These are phyloP conservation scores for Ganoderma lucidum DNA, from an alignment of 1,284 basidiomycete species.

Conservation along the genomic window DNA sequence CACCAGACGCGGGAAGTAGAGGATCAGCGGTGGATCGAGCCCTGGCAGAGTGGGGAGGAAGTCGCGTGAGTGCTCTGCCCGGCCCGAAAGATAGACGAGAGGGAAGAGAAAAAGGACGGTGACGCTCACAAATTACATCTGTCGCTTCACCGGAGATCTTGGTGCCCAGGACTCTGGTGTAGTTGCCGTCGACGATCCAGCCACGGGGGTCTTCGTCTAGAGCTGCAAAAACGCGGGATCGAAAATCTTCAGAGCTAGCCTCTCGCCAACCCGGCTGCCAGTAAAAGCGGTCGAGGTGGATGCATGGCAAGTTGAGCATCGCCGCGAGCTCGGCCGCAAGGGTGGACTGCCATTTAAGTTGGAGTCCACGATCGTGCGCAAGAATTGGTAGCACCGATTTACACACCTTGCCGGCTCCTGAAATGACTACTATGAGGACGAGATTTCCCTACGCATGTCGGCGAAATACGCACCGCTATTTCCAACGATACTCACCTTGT, in stretches of 20 bases:
- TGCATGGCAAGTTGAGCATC: slow-evolving; percentile 46
- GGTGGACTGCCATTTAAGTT: slow-evolving; percentile 51
- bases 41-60: slow-evolving; percentile 45
- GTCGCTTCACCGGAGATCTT: slow-evolving; percentile 53
- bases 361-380: background rate
- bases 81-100: background rate
- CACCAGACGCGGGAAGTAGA: slow-evolving; percentile 65
- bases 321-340: slow-evolving; percentile 52
- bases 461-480: slow-evolving; percentile 56
- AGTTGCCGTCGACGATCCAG: slow-evolving; percentile 43
- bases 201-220: slow-evolving; percentile 29
- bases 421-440: background rate
- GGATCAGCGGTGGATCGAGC: slow-evolving; percentile 67
- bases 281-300: slow-evolving; percentile 36
- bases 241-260: slow-evolving; percentile 32
- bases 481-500: slow-evolving; percentile 58
- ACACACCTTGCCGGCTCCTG: slow-evolving; percentile 28
- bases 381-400: slow-evolving; percentile 14
- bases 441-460: background rate
- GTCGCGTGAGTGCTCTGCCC: background rate
- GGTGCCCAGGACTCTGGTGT: slow-evolving; percentile 23
- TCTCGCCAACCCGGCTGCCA: slow-evolving; percentile 39
- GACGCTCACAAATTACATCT: slow-evolving; percentile 64
- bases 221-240: slow-evolving; percentile 28
- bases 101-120: background rate